Percentiles rank a stretch among this genome's conserved stretches.
phyloP scores from a whole-genome alignment of 768 basidiomycete species.

The Trametes maxima region DNA sequence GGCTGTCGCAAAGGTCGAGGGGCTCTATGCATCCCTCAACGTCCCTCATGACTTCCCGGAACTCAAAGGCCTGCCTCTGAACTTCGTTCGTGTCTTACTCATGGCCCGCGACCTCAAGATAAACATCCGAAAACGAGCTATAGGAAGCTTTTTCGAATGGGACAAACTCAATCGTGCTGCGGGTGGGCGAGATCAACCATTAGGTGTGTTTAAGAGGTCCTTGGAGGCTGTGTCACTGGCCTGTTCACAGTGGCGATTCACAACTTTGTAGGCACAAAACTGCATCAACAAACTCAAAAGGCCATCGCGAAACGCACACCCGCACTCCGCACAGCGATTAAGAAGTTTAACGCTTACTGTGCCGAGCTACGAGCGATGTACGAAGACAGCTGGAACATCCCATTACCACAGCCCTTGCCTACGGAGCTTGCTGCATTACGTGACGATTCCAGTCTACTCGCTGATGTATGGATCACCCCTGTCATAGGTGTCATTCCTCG shows the following conservation, averaged over 20 bases:
- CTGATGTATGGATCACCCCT: conserved; percentile 41
- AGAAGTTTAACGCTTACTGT: conserved; percentile 35
- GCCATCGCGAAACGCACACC: conserved; percentile 37
- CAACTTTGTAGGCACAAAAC: conserved; percentile 31
- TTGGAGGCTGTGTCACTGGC: conserved; percentile 20
- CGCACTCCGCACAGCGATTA: conserved; percentile 33
- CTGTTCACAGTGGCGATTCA: too few species aligned
- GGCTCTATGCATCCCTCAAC: conserved; percentile 40
- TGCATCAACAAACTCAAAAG: conserved; percentile 37
- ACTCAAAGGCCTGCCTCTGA: conserved; percentile 32
- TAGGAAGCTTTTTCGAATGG: conserved; percentile 42
- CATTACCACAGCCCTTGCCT: conserved; percentile 37
- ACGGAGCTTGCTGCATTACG: conserved; percentile 30
- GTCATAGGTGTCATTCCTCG: conserved; percentile 18
- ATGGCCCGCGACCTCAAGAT: conserved; percentile 43
- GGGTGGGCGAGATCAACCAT: conserved; percentile 32
- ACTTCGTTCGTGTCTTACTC: conserved; percentile 37
- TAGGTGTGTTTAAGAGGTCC: conserved; percentile 33
- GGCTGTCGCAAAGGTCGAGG: conserved; percentile 29
- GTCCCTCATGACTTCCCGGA: conserved; percentile 37
- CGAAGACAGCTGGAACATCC: conserved; percentile 32
- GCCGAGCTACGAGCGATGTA: conserved; percentile 28
- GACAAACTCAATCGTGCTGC: conserved; percentile 38
- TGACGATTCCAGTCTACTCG: conserved; percentile 32
- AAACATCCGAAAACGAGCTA: conserved; percentile 38